A percentile compares a stretch with the other conserved stretches of the same genome.
phyloP scores from a whole-genome alignment of 129 eudicot species.

The Ambrosia trifida region DNA sequence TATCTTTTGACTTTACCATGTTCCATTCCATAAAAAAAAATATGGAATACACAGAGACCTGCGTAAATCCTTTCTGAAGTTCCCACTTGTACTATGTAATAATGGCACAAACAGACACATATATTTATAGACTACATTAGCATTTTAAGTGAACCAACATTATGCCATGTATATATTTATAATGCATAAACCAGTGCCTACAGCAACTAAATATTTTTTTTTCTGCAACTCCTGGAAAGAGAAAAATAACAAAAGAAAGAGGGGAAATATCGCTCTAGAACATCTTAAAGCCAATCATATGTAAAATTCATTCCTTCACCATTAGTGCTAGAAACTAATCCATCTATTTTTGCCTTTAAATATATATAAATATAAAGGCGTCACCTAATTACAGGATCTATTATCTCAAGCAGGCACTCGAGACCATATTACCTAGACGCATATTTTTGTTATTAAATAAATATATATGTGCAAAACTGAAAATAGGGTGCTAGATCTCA shows the following conservation, averaged over 20 bases:
- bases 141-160: background rate
- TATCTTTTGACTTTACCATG: background rate
- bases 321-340: background rate
- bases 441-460: background rate
- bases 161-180: too few relatives aligned
- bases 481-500: background rate
- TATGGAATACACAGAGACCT: background rate
- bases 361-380: background rate
- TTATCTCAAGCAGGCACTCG: background rate
- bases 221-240: background rate
- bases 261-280: background rate
- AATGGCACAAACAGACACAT: background rate
- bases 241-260: background rate
- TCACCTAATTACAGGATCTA: background rate
- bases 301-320: background rate
- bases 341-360: background rate
- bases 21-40: background rate
- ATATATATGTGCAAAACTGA: background rate
- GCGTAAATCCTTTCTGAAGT: background rate
- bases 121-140: background rate
- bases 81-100: background rate
- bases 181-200: conserved; percentile 8
- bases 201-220: background rate
- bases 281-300: background rate
- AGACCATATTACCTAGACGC: conserved; percentile 4